phyloP scores from a whole-genome alignment of 2,329 filamentous ascomycete species.

The Teratosphaeria zuluensis region DNA sequence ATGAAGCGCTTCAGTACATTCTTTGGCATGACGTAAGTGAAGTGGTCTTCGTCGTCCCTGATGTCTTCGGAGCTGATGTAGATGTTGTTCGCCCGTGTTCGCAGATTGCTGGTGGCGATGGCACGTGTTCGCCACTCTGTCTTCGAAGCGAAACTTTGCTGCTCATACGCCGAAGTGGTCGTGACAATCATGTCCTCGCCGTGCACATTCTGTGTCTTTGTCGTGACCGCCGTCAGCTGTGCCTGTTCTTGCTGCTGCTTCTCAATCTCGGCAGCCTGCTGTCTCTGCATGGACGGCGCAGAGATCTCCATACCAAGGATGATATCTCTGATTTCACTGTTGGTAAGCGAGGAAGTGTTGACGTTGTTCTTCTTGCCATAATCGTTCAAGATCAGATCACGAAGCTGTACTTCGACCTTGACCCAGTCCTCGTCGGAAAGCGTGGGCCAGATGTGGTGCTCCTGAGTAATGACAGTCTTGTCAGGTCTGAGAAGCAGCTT shows the following conservation, averaged over 20 bases:
- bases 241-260: conserved; percentile 97
- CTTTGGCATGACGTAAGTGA: conserved; percentile 98
- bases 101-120: conserved; percentile 90
- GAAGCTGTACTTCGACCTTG: conserved; percentile 93
- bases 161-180: conserved; percentile 95
- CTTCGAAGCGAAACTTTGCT: conserved; percentile 95
- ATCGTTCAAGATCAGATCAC: conserved; percentile 93
- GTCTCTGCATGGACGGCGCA: conserved; percentile 92
- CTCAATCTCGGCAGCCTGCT: conserved; percentile 97
- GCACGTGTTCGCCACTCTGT: conserved; percentile 97
- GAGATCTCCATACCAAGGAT: conserved; percentile 99
- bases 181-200: conserved; percentile 98
- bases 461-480: conserved; percentile 95
- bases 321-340: conserved; percentile 93
- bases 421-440: conserved; percentile 96
- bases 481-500: conserved; percentile 91
- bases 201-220: conserved; percentile 93
- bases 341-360: conserved; percentile 93
- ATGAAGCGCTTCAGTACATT: conserved; percentile 98
- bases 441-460: conserved; percentile 97
- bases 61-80: conserved; percentile 96
- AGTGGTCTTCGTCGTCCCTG: conserved; percentile 75
- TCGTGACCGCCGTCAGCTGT: conserved; percentile 92
- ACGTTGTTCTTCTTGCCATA: conserved; percentile 99
- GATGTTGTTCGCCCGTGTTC: conserved; percentile 92